Conservation (phyloP, 106 monocot genomes). For the Cymbidium sinense region DNA sequence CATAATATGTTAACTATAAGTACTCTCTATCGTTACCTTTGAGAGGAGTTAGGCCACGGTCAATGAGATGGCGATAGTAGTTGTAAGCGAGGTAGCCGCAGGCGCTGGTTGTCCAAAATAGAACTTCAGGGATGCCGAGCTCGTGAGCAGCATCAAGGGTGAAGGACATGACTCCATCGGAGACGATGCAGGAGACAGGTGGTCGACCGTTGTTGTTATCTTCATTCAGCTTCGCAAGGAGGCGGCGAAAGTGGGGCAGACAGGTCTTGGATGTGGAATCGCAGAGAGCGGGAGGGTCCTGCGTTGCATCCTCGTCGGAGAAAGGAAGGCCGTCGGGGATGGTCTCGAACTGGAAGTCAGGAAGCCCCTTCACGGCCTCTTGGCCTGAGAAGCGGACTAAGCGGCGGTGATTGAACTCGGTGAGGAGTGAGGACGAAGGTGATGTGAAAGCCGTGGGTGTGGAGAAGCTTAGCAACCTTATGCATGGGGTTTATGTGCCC, state of each 20-base stretch:
- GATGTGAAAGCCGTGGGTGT: constrained; percentile 24
- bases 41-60: too few relatives aligned
- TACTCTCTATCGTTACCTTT: too few relatives aligned
- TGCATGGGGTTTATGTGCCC: constrained; percentile 24
- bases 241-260: not conserved
- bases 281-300: not conserved
- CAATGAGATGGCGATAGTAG: too few relatives aligned
- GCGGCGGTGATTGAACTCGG: constrained; percentile 36
- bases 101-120: too few relatives aligned
- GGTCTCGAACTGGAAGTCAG: too few relatives aligned
- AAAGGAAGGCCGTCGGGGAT: constrained; percentile 18
- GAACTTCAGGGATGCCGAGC: too few relatives aligned
- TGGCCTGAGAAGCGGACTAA: not conserved
- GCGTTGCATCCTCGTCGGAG: constrained; percentile 6
- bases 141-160: too few relatives aligned
- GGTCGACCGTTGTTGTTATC: not conserved
- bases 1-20: too few relatives aligned
- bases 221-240: not conserved
- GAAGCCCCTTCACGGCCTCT: not conserved
- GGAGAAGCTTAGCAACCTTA: constrained; percentile 14
- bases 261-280: constrained; percentile 1
- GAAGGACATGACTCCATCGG: too few relatives aligned
- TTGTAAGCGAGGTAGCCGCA: too few relatives aligned
- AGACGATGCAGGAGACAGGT: constrained; percentile 7
- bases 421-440: constrained; percentile 42